Evolutionary conservation across 148 eudicot genomes (phyloP).

Genomic region (Rhododendron ovatum): DNA sequence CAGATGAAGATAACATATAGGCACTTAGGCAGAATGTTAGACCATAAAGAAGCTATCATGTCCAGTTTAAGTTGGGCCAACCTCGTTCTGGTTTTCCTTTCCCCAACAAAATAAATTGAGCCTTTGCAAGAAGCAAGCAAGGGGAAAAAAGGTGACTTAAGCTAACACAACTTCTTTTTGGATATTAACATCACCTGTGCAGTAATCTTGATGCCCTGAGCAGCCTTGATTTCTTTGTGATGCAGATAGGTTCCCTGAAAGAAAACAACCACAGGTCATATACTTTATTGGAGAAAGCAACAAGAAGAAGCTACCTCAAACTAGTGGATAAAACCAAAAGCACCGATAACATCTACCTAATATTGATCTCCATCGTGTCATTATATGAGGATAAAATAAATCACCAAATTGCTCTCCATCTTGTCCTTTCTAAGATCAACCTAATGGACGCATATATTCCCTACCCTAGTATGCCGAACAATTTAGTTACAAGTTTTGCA

Average conservation of each 20-base stretch:
- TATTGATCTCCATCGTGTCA: neutral
- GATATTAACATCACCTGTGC: constrained; percentile 60
- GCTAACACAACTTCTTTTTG: neutral
- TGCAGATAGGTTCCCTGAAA: constrained; percentile 80
- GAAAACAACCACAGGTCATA: constrained; percentile 5
- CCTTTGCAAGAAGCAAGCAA: neutral
- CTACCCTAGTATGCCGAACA: no score
- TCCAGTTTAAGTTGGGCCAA: neutral
- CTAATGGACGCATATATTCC: no score
- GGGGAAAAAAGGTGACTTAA: neutral
- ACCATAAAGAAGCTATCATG: neutral
- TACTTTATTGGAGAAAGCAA: neutral
- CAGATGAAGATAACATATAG: neutral
- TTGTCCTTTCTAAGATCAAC: no score
- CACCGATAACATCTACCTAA: neutral
- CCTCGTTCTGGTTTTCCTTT: neutral
- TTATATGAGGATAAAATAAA: no score
- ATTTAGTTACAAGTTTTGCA: neutral
- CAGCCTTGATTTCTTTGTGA: constrained; percentile 91
- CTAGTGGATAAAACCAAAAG: neutral
- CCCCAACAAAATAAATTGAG: neutral
- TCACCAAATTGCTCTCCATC: no score
- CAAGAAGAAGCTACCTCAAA: neutral
- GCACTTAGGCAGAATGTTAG: neutral
- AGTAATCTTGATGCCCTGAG: constrained; percentile 80